Conservation (phyloP, 1,284 basidiomycete species). For the Cryptococcus depauperatus region DNA sequence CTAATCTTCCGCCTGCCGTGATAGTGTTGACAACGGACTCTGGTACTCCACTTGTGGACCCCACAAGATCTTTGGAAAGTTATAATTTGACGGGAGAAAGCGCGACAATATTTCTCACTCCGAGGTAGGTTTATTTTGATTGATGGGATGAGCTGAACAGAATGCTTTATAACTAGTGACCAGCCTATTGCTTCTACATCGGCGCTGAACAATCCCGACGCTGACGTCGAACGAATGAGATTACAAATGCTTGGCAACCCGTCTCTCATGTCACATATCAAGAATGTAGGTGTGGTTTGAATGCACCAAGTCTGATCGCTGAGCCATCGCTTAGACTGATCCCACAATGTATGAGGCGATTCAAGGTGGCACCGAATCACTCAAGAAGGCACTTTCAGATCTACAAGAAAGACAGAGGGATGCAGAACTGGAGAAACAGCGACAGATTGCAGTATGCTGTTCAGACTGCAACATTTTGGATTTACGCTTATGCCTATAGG, state of each 20-base stretch:
- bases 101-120: slow-evolving; percentile 36
- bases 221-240: slow-evolving; percentile 82
- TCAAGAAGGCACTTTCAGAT: slow-evolving; percentile 63
- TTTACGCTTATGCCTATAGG: slow-evolving; percentile 37
- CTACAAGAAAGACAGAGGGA: slow-evolving; percentile 55
- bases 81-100: slow-evolving; percentile 32
- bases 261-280: slow-evolving; percentile 64
- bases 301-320: background rate
- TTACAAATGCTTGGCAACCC: slow-evolving; percentile 79
- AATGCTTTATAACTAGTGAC: background rate
- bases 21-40: slow-evolving; percentile 33
- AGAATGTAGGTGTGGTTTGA: slow-evolving; percentile 49
- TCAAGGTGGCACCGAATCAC: slow-evolving; percentile 58
- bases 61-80: slow-evolving; percentile 25
- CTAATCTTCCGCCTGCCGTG: slow-evolving; percentile 20
- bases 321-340: slow-evolving; percentile 50
- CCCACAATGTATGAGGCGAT: slow-evolving; percentile 73
- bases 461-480: background rate
- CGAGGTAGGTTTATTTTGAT: slow-evolving; percentile 21
- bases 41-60: slow-evolving; percentile 28
- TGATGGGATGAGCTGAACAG: background rate
- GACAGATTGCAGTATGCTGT: slow-evolving; percentile 53
- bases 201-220: slow-evolving; percentile 43
- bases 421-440: slow-evolving; percentile 53
- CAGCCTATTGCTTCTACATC: slow-evolving; percentile 14